A percentile compares a stretch with the other conserved stretches of the same genome.
Conservation (phyloP, 495 filamentous ascomycete species). For the Usnea hakonensis region DNA sequence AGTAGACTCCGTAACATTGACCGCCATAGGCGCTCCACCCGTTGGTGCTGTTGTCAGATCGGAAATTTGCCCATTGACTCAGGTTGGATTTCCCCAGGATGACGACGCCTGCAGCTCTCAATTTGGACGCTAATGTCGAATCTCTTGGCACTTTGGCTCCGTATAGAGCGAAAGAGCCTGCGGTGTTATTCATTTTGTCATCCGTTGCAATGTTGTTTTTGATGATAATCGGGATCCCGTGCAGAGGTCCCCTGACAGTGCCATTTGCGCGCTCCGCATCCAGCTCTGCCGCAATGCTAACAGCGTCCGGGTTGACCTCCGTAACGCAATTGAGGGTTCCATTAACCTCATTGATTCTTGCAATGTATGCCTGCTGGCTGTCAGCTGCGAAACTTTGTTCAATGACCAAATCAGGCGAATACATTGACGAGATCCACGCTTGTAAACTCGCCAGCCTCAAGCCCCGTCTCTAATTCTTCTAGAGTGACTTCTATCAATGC, state of each 20-base stretch:
- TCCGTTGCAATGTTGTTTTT: constrained; percentile 61
- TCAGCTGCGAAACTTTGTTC: constrained; percentile 6
- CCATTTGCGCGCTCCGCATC: constrained; percentile 46
- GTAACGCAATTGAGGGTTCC: constrained; percentile 42
- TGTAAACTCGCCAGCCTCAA: constrained; percentile 44
- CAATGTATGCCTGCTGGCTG: constrained; percentile 38
- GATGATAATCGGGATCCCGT: constrained; percentile 61
- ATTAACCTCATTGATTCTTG: constrained; percentile 48
- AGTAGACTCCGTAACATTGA: constrained; percentile 40
- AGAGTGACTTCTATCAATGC: constrained; percentile 42
- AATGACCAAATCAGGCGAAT: neutral
- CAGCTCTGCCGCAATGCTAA: constrained; percentile 42
- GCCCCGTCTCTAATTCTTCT: constrained; percentile 45
- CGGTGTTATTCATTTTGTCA: constrained; percentile 58
- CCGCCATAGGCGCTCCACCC: constrained; percentile 50
- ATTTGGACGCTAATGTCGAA: constrained; percentile 38
- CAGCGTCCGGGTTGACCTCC: constrained; percentile 51
- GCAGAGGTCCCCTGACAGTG: constrained; percentile 32
- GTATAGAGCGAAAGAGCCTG: constrained; percentile 51
- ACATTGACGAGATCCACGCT: constrained; percentile 52
- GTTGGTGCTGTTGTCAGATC: constrained; percentile 41
- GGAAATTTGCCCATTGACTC: constrained; percentile 48
- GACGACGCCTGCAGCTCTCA: constrained; percentile 44
- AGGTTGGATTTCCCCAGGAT: constrained; percentile 51
- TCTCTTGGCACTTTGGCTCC: constrained; percentile 42